Percentiles rank a stretch among this genome's conserved stretches.
Conservation (phyloP, 2,329 filamentous ascomycete species). For the Penicillium sumatraense region DNA sequence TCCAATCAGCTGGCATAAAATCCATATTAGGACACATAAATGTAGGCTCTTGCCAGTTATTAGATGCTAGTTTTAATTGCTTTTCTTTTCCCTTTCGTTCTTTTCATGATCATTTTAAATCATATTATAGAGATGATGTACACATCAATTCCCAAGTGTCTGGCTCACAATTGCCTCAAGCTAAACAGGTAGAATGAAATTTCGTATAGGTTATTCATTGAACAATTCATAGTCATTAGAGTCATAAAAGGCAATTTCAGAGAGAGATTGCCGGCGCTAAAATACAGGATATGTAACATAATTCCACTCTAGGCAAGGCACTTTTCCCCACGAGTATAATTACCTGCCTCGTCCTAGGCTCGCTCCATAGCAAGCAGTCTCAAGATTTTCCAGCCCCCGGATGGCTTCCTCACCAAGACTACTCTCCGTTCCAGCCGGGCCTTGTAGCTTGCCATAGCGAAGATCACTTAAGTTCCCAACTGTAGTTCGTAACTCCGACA, state of each 20-base stretch:
- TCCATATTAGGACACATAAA: not conserved
- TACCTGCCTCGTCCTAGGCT: conserved; percentile 15
- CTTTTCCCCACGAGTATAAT: no score
- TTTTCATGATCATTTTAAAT: no score
- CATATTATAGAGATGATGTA: no score
- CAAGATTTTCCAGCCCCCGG: conserved; percentile 66
- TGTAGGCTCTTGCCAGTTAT: not conserved
- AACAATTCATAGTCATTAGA: not conserved
- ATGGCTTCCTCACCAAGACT: conserved; percentile 69
- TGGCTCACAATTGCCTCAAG: not conserved
- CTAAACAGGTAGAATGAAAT: not conserved
- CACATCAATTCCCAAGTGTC: not conserved
- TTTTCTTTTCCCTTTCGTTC: no score
- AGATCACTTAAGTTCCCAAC: conserved; percentile 80
- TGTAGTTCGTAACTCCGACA: conserved; percentile 66
- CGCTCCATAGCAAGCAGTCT: conserved; percentile 62
- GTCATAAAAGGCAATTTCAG: not conserved
- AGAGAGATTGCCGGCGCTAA: not conserved
- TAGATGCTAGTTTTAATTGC: no score
- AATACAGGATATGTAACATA: not conserved
- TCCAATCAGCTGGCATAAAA: not conserved
- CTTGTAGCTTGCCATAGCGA: conserved; percentile 73
- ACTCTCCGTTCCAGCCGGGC: conserved; percentile 57
- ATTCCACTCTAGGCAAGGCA: not conserved
- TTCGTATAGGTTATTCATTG: not conserved